phyloP scores from a whole-genome alignment of 1,284 basidiomycete genomes.

The Boletellus deceptivus region DNA sequence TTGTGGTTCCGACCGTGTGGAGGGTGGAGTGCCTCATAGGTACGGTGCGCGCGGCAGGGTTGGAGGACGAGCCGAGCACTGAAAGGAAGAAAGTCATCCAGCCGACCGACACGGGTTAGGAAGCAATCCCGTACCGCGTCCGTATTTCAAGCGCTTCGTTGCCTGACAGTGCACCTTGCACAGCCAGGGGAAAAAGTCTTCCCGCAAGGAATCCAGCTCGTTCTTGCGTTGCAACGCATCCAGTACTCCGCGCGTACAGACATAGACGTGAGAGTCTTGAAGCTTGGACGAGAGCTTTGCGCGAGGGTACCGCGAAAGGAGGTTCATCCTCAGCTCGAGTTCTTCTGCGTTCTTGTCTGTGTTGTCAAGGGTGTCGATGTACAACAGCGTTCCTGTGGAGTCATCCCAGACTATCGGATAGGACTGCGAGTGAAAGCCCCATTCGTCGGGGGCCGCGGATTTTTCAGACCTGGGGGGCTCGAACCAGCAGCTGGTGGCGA shows the following conservation, averaged over 20 bases:
- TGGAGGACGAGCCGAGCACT: conserved; percentile 25
- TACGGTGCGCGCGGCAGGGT: conserved; percentile 24
- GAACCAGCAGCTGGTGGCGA: conserved; percentile 81
- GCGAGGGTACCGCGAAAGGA: conserved; percentile 74
- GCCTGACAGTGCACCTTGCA: conserved; percentile 79
- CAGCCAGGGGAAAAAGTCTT: conserved; percentile 89
- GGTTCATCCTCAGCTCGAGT: conserved; percentile 67
- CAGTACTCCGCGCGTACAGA: conserved; percentile 76
- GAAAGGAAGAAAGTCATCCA: not conserved
- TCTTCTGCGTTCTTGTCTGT: conserved; percentile 69
- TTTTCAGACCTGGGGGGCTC: conserved; percentile 56
- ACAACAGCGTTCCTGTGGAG: conserved; percentile 62
- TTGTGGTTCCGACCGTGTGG: conserved; percentile 25
- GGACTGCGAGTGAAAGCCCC: conserved; percentile 47
- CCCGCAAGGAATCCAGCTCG: conserved; percentile 74
- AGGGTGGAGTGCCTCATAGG: conserved; percentile 62
- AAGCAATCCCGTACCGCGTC: conserved; percentile 38
- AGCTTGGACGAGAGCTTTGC: conserved; percentile 68
- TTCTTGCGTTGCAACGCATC: conserved; percentile 67
- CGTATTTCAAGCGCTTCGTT: conserved; percentile 58
- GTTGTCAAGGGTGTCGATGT: conserved; percentile 67
- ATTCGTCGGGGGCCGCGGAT: conserved; percentile 58
- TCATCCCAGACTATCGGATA: conserved; percentile 67
- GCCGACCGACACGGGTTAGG: not conserved
- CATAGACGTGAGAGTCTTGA: conserved; percentile 88